Percentiles rank a stretch among this genome's conserved stretches.
phyloP scores from a whole-genome alignment of 2,329 filamentous ascomycete species.

The Sphaerulina populicola region DNA sequence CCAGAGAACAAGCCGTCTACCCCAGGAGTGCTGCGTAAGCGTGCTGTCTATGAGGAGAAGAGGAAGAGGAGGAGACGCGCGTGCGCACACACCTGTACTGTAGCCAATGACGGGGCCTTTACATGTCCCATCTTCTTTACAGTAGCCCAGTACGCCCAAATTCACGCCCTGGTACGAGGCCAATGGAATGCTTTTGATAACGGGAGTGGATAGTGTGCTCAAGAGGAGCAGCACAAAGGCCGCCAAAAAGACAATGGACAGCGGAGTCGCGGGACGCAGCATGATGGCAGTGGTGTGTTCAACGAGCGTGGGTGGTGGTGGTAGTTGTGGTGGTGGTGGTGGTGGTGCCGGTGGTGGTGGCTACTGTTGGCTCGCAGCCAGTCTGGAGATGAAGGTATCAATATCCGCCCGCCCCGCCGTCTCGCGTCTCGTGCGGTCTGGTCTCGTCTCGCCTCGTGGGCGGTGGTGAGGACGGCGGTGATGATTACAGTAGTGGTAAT shows the following conservation, averaged over 20 bases:
- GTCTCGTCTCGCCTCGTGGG: too few relatives aligned
- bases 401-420: background rate
- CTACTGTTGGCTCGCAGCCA: background rate
- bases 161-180: constrained; percentile 66
- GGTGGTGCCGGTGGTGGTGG: background rate
- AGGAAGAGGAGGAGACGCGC: background rate
- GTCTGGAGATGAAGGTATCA: background rate
- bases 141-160: constrained; percentile 92
- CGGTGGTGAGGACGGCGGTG: too few relatives aligned
- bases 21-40: constrained; percentile 1
- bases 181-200: constrained; percentile 77
- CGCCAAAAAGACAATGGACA: constrained; percentile 73
- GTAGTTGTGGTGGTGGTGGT: background rate
- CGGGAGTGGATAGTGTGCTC: constrained; percentile 81
- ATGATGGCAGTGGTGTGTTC: constrained; percentile 2
- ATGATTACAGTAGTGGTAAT: too few relatives aligned
- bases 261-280: constrained; percentile 81
- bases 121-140: constrained; percentile 54
- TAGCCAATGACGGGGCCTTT: constrained; percentile 75
- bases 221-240: constrained; percentile 81
- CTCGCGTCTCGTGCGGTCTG: too few relatives aligned
- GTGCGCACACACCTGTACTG: constrained; percentile 56
- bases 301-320: constrained; percentile 9
- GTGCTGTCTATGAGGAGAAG: background rate
- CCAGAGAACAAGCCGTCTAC: constrained; percentile 44